Conservation (phyloP, 805 yeast species). For the Saturnispora kantuleensis region DNA sequence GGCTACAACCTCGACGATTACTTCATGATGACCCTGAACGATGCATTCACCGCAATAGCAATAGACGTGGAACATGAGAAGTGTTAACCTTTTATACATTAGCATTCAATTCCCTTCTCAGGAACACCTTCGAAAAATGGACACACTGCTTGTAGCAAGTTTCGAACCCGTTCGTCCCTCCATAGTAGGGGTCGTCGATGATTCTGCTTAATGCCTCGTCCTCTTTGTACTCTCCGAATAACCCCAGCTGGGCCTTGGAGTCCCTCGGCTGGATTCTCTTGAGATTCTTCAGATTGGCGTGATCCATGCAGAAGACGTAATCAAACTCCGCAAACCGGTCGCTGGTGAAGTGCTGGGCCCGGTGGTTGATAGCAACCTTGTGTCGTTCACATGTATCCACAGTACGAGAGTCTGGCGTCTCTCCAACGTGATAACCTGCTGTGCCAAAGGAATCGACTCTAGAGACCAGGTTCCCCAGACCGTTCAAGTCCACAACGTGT, state of each 20-base stretch:
- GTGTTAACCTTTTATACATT: slow-evolving; percentile 2
- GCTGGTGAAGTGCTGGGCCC: slow-evolving; percentile 56
- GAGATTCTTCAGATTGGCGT: slow-evolving; percentile 44
- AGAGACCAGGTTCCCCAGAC: slow-evolving; percentile 34
- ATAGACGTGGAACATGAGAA: slow-evolving; percentile 64
- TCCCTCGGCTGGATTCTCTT: slow-evolving; percentile 42
- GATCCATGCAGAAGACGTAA: slow-evolving; percentile 64
- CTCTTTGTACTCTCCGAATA: slow-evolving; percentile 79
- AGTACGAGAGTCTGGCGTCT: slow-evolving; percentile 70
- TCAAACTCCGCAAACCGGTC: slow-evolving; percentile 50
- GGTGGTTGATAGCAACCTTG: slow-evolving; percentile 65
- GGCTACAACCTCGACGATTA: slow-evolving; percentile 71
- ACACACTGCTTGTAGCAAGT: slow-evolving; percentile 62
- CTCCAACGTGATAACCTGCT: slow-evolving; percentile 75
- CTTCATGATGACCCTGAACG: slow-evolving; percentile 68
- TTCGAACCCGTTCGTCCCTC: slow-evolving; percentile 78
- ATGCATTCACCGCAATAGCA: slow-evolving; percentile 84
- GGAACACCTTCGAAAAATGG: slow-evolving; percentile 66
- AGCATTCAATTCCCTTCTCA: slow-evolving; percentile 35
- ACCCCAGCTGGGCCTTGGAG: slow-evolving; percentile 38
- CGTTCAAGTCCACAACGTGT: slow-evolving; percentile 46
- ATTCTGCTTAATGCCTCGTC: slow-evolving; percentile 40
- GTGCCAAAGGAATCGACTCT: slow-evolving; percentile 85
- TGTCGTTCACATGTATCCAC: slow-evolving; percentile 56
- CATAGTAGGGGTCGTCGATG: slow-evolving; percentile 90